Conservation (phyloP, 192 early-diverging fungal genomes). For the Endogone sp. region DNA sequence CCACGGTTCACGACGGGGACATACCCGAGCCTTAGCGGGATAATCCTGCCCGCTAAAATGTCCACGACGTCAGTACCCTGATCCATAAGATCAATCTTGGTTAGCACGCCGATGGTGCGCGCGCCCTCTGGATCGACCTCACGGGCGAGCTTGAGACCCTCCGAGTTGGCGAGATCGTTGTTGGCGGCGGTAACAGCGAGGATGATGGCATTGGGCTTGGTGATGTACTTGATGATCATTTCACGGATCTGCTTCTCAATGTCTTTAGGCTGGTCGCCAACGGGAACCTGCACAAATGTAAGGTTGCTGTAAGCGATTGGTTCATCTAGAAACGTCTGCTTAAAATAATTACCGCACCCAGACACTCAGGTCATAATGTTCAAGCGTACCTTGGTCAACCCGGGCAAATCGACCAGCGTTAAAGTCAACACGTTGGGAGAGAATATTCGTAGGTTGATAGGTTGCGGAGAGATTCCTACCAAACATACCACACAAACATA, state of each 20-base stretch:
- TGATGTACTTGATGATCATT: slow-evolving; percentile 97
- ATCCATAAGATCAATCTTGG: slow-evolving; percentile 99
- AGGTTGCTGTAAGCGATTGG: not conserved
- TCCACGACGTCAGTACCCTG: slow-evolving; percentile 99
- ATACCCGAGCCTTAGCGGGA: slow-evolving; percentile 95
- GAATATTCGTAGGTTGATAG: slow-evolving; percentile 96
- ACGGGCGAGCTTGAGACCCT: slow-evolving; percentile 96
- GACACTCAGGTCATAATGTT: too few species aligned
- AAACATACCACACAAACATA: not conserved
- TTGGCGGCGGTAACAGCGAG: slow-evolving; percentile 97
- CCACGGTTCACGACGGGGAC: slow-evolving; percentile 99
- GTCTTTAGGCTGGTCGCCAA: slow-evolving; percentile 98
- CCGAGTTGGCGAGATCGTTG: slow-evolving; percentile 98
- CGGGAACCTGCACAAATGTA: slow-evolving; percentile 64
- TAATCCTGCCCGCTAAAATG: slow-evolving; percentile 94
- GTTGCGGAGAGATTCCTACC: slow-evolving; percentile 85
- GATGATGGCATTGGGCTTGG: slow-evolving; percentile 97
- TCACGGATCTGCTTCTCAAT: slow-evolving; percentile 98
- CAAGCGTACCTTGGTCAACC: slow-evolving; percentile 83
- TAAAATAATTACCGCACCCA: too few species aligned
- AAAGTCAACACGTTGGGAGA: slow-evolving; percentile 98
- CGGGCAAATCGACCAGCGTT: slow-evolving; percentile 98
- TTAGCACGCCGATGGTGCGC: slow-evolving; percentile 98
- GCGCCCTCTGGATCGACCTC: slow-evolving; percentile 99
- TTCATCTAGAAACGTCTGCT: not conserved